Conservation (phyloP, 2,329 filamentous ascomycete species). For the Pseudocercospora fijiensis region DNA sequence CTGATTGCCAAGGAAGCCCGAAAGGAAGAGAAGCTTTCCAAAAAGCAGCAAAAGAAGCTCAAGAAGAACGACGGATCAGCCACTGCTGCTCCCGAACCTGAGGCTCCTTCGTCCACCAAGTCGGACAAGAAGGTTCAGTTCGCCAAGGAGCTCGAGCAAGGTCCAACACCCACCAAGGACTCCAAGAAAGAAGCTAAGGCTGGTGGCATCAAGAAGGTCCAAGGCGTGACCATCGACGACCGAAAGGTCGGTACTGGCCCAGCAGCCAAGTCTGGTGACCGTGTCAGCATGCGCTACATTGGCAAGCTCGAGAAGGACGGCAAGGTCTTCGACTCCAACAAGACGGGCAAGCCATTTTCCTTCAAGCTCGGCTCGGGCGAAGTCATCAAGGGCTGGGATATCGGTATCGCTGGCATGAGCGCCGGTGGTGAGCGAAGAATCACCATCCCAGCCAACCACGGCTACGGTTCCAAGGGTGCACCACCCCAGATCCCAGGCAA, state of each 20-base stretch:
- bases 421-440: slow-evolving; percentile 91
- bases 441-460: slow-evolving; percentile 80
- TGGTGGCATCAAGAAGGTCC: slow-evolving; percentile 72
- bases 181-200: slow-evolving; percentile 48
- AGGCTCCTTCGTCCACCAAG: slow-evolving; percentile 53
- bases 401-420: slow-evolving; percentile 88
- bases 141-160: slow-evolving; percentile 97
- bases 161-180: slow-evolving; percentile 71
- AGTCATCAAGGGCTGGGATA: slow-evolving; percentile 99
- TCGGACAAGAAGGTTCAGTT: slow-evolving; percentile 96
- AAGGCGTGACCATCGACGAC: slow-evolving; percentile 92
- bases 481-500: slow-evolving; percentile 85
- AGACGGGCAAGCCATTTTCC: slow-evolving; percentile 95
- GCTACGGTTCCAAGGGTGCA: slow-evolving; percentile 76
- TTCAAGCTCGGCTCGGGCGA: slow-evolving; percentile 94
- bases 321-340: slow-evolving; percentile 97
- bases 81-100: slow-evolving; percentile 46
- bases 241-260: slow-evolving; percentile 86
- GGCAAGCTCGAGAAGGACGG: slow-evolving; percentile 86
- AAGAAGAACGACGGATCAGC: slow-evolving; percentile 98
- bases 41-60: slow-evolving; percentile 97
- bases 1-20: slow-evolving; percentile 73
- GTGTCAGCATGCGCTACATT: slow-evolving; percentile 93
- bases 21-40: slow-evolving; percentile 72
- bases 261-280: slow-evolving; percentile 84